Base-by-base conservation (phyloP, 345 rosid species). In the Eucalyptus virginea region DNA sequence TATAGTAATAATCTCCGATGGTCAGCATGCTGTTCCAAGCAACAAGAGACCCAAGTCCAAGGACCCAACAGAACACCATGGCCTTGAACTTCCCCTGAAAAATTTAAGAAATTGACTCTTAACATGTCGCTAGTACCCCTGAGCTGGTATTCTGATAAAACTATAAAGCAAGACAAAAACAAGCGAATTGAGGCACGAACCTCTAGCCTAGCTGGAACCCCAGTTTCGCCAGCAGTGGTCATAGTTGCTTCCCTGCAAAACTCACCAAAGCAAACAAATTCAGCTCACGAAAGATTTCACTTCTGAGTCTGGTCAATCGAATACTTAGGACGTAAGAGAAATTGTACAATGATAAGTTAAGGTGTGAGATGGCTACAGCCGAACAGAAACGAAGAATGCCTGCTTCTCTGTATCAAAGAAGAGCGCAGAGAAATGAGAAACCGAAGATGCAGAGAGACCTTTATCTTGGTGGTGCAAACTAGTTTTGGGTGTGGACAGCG, bases 21-120 rank as follows among this genome's bases (percentile, higher is more conserved):
- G 96, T 97, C 24, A 97, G 90, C 96, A 98, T 93, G 89, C 98
- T 96, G 91, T 93, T 96, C 99, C 99, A 98, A 18, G 99, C 86
- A 40, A 95, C 90, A 11, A 98, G 96, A 19, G 98, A 90, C 44
- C 99, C 99, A 7, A 96, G 62, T 72, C 99, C 99, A 51, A 96
- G 96, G 90, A 96, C 48, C 96, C 97, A 95, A 88, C 99, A 96
- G 83, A 96, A 93, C 1, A 92, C 86, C 86, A 93, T 87, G 48
- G 98, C 98, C 89, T 92, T 90, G 86, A n/a, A 89, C 88, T 94
- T 97, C 80, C 99, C 99, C 98, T 96, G 94, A 32, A 32, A 51
- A 40, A 86, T 65, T 30, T 45, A 15, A 12, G 58, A 51, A 87
- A 80, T 48, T 16, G 37, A 88, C 42, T 34, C 42, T 32, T 23